Evolutionary conservation across 2,329 filamentous ascomycete genomes (phyloP).

Genomic region (Colletotrichum navitas): DNA sequence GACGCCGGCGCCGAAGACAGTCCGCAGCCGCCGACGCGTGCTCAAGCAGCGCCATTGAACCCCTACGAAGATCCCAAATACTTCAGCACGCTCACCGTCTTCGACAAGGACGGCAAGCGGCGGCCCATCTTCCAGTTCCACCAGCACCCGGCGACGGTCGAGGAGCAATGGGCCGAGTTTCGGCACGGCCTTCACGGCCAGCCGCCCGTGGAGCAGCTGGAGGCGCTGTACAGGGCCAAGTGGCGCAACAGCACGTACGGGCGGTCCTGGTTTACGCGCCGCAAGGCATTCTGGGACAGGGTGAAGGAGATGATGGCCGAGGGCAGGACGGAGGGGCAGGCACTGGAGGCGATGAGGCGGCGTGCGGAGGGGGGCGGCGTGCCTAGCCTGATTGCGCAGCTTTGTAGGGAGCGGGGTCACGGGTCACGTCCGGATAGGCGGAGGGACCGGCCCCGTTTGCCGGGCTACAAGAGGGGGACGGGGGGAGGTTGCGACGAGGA

Average conservation of each 20-base stretch:
- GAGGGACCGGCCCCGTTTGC: background rate
- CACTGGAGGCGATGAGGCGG: conserved; percentile 16
- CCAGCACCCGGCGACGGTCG: conserved; percentile 24
- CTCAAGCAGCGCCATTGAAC: background rate
- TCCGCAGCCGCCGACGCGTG: background rate
- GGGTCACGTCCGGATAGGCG: background rate
- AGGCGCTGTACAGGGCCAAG: conserved; percentile 31
- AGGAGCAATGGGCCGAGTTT: conserved; percentile 42
- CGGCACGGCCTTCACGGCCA: conserved; percentile 30
- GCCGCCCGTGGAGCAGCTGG: conserved; percentile 30
- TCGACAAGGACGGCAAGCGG: conserved; percentile 10
- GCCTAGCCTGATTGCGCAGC: conserved; percentile 15
- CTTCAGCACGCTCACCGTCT: conserved; percentile 22
- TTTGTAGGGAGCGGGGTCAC: conserved; percentile 16
- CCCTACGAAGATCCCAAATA: conserved; percentile 31
- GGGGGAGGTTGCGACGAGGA: background rate
- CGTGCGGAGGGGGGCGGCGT: conserved; percentile 13
- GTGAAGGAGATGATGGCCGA: conserved; percentile 26
- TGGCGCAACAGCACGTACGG: conserved; percentile 34
- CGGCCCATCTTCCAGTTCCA: conserved; percentile 36
- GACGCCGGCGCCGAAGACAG: background rate
- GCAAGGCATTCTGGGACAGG: conserved; percentile 38
- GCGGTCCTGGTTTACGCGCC: conserved; percentile 39
- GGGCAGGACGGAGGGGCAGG: conserved; percentile 30
- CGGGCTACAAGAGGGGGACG: background rate